phyloP scores from a whole-genome alignment of 2,329 filamentous ascomycete species.

The Biscogniauxia marginata region DNA sequence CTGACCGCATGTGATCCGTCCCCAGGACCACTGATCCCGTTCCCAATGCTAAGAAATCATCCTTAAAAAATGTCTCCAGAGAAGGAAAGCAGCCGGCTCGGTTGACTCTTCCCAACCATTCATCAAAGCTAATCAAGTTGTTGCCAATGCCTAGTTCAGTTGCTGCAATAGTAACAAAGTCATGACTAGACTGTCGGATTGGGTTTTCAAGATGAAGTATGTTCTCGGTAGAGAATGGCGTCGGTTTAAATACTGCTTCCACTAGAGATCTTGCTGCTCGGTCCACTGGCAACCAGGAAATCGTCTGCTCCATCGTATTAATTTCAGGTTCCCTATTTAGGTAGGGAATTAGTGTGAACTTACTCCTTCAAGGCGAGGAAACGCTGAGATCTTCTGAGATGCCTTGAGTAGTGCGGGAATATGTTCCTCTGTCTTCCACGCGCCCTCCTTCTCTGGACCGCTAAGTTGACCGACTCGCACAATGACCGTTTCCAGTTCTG shows the following conservation, averaged over 20 bases:
- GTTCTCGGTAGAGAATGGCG: not conserved
- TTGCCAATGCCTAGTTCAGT: constrained; percentile 11
- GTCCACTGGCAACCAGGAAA: constrained; percentile 23
- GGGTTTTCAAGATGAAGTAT: constrained; percentile 25
- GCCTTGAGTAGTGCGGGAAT: constrained; percentile 44
- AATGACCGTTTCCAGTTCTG: constrained; percentile 37
- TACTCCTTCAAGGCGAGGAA: not conserved
- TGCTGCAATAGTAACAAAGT: constrained; percentile 18
- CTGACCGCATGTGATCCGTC: constrained; percentile 11
- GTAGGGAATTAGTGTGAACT: not conserved
- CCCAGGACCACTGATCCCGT: constrained; percentile 18
- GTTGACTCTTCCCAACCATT: constrained; percentile 18
- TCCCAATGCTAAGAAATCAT: constrained; percentile 19
- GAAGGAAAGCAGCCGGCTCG: constrained; percentile 8
- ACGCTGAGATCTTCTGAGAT: constrained; percentile 32
- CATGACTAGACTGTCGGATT: constrained; percentile 14
- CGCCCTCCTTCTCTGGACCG: constrained; percentile 39
- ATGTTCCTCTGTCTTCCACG: constrained; percentile 47
- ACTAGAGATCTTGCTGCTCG: constrained; percentile 14
- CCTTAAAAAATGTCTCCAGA: constrained; percentile 19
- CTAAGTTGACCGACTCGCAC: constrained; percentile 45
- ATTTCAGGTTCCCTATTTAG: not conserved
- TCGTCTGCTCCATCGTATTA: constrained; percentile 4
- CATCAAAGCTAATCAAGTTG: constrained; percentile 5
- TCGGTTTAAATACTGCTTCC: constrained; percentile 9